These are phyloP conservation scores for Pisolithus orientalis DNA, from an alignment of 768 basidiomycete genomes.

Conservation along the genomic window DNA sequence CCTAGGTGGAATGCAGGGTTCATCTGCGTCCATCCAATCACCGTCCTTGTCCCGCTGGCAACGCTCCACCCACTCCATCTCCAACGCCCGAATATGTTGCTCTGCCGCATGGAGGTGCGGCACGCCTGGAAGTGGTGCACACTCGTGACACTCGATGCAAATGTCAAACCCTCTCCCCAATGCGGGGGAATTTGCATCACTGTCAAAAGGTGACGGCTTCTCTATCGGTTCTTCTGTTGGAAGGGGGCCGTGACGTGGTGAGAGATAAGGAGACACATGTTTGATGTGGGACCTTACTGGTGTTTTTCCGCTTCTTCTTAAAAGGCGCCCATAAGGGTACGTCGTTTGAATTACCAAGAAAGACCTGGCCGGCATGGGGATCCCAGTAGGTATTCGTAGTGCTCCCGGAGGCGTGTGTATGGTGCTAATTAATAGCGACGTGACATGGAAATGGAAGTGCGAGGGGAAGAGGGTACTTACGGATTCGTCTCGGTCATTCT, in stretches of 20 bases:
- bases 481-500: conserved; percentile 10
- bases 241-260: background rate
- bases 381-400: conserved; percentile 44
- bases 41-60: conserved; percentile 18
- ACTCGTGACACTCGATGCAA: conserved; percentile 84
- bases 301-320: conserved; percentile 5
- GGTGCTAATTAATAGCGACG: conserved; percentile 16
- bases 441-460: background rate
- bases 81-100: conserved; percentile 64
- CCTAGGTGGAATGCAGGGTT: conserved; percentile 39
- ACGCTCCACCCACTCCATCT: conserved; percentile 57
- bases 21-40: conserved; percentile 9
- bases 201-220: conserved; percentile 30
- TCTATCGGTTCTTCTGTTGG: conserved; percentile 8
- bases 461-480: conserved; percentile 5
- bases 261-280: background rate
- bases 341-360: conserved; percentile 79
- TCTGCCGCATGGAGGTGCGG: conserved; percentile 68
- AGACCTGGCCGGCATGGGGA: conserved; percentile 59
- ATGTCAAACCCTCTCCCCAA: conserved; percentile 72
- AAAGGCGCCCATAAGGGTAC: conserved; percentile 47
- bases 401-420: conserved; percentile 16
- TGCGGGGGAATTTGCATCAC: conserved; percentile 35
- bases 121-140: conserved; percentile 65
- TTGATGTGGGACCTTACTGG: background rate